Percentiles rank a stretch among this genome's conserved stretches.
These are phyloP conservation scores for Elongisporangium undulatum DNA, from an alignment of 352 stramenopile genomes.

Conservation along the genomic window DNA sequence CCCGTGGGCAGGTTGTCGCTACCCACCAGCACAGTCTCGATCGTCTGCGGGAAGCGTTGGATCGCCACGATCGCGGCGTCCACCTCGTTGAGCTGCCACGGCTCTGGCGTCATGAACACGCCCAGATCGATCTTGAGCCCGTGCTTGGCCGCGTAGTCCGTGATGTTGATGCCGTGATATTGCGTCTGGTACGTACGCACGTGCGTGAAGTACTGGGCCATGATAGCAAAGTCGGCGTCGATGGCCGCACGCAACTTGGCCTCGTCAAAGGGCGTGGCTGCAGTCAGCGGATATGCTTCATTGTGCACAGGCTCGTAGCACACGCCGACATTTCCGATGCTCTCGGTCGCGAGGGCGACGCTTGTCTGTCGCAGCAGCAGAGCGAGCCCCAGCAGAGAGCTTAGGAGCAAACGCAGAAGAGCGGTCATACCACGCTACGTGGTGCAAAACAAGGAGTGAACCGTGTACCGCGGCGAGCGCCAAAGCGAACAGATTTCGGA, in stretches of 20 bases:
- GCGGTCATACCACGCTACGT: neutral
- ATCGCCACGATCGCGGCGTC: neutral
- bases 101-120: neutral
- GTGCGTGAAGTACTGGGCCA: constrained; percentile 4
- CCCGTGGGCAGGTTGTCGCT: neutral
- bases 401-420: neutral
- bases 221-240: constrained; percentile 23
- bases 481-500: neutral
- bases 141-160: neutral
- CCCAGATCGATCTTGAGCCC: neutral
- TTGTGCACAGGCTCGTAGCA: constrained; percentile 84
- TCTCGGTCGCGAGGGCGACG: neutral
- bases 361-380: neutral
- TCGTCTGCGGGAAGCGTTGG: neutral
- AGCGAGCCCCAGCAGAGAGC: neutral
- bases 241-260: constrained; percentile 29
- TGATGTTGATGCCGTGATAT: neutral
- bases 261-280: neutral
- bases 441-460: neutral
- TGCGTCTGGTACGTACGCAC: neutral
- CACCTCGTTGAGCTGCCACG: neutral
- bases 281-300: neutral
- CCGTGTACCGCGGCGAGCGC: too few species aligned
- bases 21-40: neutral
- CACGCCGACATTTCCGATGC: constrained; percentile 9